A percentile compares a stretch with the other conserved stretches of the same genome.
These are phyloP conservation scores for Glycine tomentella DNA, from an alignment of 306 rosid species.

Conservation along the genomic window DNA sequence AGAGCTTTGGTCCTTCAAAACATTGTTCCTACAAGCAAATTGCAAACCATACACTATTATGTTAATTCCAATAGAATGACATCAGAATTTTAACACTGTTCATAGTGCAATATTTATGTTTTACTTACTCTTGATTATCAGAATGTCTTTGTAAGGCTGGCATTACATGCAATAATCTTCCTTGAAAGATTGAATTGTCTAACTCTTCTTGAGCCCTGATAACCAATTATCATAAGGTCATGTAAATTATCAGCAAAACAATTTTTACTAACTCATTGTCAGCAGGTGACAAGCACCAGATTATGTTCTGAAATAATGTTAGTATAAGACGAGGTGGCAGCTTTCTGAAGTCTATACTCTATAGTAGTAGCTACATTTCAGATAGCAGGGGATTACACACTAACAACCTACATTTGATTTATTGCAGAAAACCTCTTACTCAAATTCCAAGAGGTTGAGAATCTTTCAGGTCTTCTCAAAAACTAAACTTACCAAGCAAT, in stretches of 20 bases:
- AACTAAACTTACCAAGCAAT: background rate
- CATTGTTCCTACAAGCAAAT: constrained; percentile 56
- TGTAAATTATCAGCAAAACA: constrained; percentile 5
- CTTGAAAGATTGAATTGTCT: constrained; percentile 85
- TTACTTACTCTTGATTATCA: constrained; percentile 69
- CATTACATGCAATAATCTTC: constrained; percentile 92
- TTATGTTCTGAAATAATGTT: background rate
- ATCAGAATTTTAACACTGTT: background rate
- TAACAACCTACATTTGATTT: constrained; percentile 23
- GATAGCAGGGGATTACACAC: background rate
- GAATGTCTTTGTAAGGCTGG: constrained; percentile 70
- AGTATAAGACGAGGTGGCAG: constrained; percentile 17
- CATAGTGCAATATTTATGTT: constrained; percentile 9
- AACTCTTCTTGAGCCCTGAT: constrained; percentile 77
- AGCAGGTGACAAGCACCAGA: constrained; percentile 22
- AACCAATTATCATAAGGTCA: constrained; percentile 24
- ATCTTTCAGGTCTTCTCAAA: background rate
- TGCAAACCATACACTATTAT: constrained; percentile 42
- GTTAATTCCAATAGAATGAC: constrained; percentile 23
- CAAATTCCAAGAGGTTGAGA: constrained; percentile 3
- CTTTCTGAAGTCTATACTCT: constrained; percentile 5
- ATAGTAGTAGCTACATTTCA: constrained; percentile 15
- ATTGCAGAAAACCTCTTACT: constrained; percentile 15
- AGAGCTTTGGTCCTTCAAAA: constrained; percentile 54
- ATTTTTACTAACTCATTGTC: background rate